These are phyloP conservation scores for Cydonia oblonga DNA, from an alignment of 331 rosid genomes.

Conservation along the genomic window DNA sequence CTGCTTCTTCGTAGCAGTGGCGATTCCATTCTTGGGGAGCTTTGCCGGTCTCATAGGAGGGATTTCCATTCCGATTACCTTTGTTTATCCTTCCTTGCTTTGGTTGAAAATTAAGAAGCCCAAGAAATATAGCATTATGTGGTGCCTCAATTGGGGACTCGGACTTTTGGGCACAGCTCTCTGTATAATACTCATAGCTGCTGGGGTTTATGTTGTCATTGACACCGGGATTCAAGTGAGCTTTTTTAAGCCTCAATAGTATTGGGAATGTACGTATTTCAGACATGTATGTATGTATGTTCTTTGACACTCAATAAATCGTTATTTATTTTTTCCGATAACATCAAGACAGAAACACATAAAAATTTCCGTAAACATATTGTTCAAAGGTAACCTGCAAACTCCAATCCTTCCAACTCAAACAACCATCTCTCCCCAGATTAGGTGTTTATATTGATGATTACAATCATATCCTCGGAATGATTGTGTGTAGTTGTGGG, in stretches of 20 bases:
- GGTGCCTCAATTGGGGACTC: conserved; percentile 11
- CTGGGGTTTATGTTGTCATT: conserved; percentile 11
- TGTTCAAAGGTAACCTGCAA: not conserved
- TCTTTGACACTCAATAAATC: too few relatives aligned
- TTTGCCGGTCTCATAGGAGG: conserved; percentile 11
- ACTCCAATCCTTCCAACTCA: not conserved
- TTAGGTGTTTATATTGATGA: not conserved
- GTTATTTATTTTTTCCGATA: too few relatives aligned
- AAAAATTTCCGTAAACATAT: too few relatives aligned
- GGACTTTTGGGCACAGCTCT: conserved; percentile 10
- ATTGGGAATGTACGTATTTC: not conserved
- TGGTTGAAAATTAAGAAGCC: conserved; percentile 17
- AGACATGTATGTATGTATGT: too few relatives aligned
- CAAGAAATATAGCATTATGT: not conserved
- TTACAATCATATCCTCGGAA: not conserved
- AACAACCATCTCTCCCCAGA: not conserved
- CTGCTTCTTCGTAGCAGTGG: conserved; percentile 8
- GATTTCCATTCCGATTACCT: conserved; percentile 9
- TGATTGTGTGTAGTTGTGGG: not conserved
- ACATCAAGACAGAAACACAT: too few relatives aligned
- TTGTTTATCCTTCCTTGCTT: conserved; percentile 15
- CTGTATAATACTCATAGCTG: conserved; percentile 6
- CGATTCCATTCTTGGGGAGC: conserved; percentile 12
- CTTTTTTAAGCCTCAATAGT: conserved; percentile 12
- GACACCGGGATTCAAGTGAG: conserved; percentile 21